Percentiles rank a stretch among this genome's conserved stretches.
phyloP scores from a whole-genome alignment of 768 basidiomycete genomes.

The Panaeolus papilionaceus region DNA sequence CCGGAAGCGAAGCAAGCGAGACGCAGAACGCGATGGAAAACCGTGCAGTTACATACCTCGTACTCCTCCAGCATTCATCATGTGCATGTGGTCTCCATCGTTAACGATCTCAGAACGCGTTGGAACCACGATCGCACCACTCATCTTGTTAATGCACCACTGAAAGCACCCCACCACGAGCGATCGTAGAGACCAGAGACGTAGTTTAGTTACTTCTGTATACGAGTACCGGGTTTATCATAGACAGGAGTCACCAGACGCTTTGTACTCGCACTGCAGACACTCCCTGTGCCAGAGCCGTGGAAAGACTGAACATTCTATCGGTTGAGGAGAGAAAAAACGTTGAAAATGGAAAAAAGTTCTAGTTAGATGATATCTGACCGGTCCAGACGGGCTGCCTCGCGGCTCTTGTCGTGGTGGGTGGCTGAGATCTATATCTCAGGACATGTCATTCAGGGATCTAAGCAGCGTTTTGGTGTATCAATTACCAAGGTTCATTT shows the following conservation, averaged over 20 bases:
- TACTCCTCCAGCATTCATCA: not conserved
- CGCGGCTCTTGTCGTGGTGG: slow-evolving; percentile 1
- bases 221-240: not conserved
- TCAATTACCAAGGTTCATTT: slow-evolving; percentile 9
- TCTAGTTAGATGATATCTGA: not conserved
- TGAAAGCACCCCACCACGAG: slow-evolving; percentile 12
- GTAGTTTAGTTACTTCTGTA: not conserved
- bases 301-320: not conserved
- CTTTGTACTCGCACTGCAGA: not conserved
- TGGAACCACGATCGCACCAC: not conserved
- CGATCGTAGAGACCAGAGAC: not conserved
- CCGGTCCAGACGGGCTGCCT: slow-evolving; percentile 6
- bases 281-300: slow-evolving; percentile 1
- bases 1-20: slow-evolving; percentile 4
- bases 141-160: not conserved
- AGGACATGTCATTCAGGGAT: slow-evolving; percentile 10
- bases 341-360: not conserved
- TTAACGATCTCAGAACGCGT: slow-evolving; percentile 9
- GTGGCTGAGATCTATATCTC: not conserved
- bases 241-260: not conserved
- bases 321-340: not conserved
- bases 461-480: slow-evolving; percentile 13
- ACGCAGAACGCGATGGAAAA: not conserved
- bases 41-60: slow-evolving; percentile 1
- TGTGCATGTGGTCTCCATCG: not conserved